A percentile compares a stretch with the other conserved stretches of the same genome.
These are phyloP conservation scores for Maudiozyma pseudohumilis DNA, from an alignment of 805 yeast genomes.

Conservation along the genomic window DNA sequence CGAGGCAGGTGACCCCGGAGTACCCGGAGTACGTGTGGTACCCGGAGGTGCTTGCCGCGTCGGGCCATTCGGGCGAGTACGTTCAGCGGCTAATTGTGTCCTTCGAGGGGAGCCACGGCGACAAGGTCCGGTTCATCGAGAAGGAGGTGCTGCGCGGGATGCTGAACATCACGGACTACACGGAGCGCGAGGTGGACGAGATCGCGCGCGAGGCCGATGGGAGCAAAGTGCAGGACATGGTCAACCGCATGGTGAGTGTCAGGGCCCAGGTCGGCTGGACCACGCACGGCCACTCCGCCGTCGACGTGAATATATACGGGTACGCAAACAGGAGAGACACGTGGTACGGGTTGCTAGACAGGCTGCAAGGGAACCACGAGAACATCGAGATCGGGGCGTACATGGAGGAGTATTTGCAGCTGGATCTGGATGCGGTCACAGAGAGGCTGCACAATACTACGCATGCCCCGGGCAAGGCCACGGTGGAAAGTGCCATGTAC, in stretches of 20 bases:
- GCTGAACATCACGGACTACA: conserved; percentile 54
- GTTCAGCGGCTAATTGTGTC: conserved; percentile 32
- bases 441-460: conserved; percentile 39
- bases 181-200: conserved; percentile 41
- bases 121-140: conserved; percentile 35
- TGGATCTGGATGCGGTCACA: conserved; percentile 42
- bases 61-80: conserved; percentile 70
- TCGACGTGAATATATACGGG: conserved; percentile 87
- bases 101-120: conserved; percentile 17
- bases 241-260: conserved; percentile 64
- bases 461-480: conserved; percentile 32
- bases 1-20: conserved; percentile 55
- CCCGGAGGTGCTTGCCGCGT: conserved; percentile 64
- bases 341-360: conserved; percentile 31
- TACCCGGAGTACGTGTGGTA: conserved; percentile 88
- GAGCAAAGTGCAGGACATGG: conserved; percentile 31
- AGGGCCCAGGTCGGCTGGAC: conserved; percentile 94
- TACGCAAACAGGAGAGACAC: conserved; percentile 49
- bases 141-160: conserved; percentile 49
- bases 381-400: conserved; percentile 77
- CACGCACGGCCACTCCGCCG: conserved; percentile 93
- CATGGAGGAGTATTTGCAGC: conserved; percentile 44
- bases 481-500: conserved; percentile 1
- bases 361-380: conserved; percentile 72
- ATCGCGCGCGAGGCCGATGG: conserved; percentile 28